Evolutionary conservation across 352 stramenopile species (phyloP), one percentile per base, ranked within the genome.

Genomic region (Pythium inflatum): DNA sequence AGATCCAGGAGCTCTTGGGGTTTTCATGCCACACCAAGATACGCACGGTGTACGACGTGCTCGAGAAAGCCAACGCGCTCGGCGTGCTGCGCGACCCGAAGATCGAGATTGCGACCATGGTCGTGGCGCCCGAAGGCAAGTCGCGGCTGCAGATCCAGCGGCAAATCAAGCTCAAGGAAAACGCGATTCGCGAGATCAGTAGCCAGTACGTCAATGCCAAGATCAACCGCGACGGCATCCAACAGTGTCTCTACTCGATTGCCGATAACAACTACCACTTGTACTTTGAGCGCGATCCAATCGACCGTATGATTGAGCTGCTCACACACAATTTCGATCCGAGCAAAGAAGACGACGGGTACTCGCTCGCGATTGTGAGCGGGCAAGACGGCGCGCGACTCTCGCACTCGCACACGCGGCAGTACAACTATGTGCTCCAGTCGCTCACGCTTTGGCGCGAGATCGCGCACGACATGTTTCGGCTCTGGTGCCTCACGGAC

Each of bases 181-280:
- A 79, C 28, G 94, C 95, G 0, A 96, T 98, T 56, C 80, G 83
- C 46, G 75, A 83, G 51, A 87, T 99, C 72, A 97, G 90, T 61
- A 71, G 84, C 31, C 87, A 88, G 54, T 96, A 93, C 68, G 69
- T 80, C 18, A 83, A 66, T 56, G 68, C 56, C 40, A 64, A 74
- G 24, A 75, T 92, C 59, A 78, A 76, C 41, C 76, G 77, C 27
- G 95, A 98, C 43, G 83, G 87, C 25, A 97, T 99, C 55, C 89
- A 98, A 75, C 89, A 97, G 60, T 98, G 96, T 69, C 83, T 99
- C 12, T 98, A 98, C 76, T 98, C 89, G 48, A 98, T 99, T 66
- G 92, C 92, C 27, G 96, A 99, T 79, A 99, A 99, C 80, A 97
- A 98, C 73, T 98, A 96, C 53, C 98, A 98, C 75, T 75, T 99